phyloP scores from a whole-genome alignment of 2,329 filamentous ascomycete genomes.

The Phyllosticta ampelicida region DNA sequence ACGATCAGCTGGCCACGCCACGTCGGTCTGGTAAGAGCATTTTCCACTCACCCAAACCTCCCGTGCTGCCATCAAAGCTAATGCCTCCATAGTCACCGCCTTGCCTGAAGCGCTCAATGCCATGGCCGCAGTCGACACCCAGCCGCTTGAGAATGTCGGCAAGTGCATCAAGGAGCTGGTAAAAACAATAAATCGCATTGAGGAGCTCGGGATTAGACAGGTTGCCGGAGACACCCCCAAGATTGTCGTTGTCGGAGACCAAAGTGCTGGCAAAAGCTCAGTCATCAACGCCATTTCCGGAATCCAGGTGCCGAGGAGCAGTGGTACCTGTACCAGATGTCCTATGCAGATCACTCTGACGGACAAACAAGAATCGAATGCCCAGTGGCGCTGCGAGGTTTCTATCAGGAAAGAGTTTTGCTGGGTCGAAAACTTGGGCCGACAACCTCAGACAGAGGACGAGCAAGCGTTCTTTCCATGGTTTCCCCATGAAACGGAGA shows the following conservation, averaged over 20 bases:
- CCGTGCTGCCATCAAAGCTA: background rate
- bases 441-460: conserved; percentile 19
- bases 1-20: background rate
- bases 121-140: background rate
- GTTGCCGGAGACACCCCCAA: conserved; percentile 59
- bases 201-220: conserved; percentile 61
- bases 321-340: conserved; percentile 68
- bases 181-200: conserved; percentile 51
- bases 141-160: conserved; percentile 1
- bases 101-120: background rate
- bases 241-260: conserved; percentile 74
- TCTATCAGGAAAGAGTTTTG: conserved; percentile 55
- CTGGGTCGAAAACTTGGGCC: conserved; percentile 28
- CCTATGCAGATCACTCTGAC: conserved; percentile 69
- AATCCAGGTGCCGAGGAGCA: conserved; percentile 59
- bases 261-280: conserved; percentile 72
- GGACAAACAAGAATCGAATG: conserved; percentile 33
- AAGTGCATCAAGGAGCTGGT: conserved; percentile 48
- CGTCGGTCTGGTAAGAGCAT: background rate
- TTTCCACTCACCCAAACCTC: background rate
- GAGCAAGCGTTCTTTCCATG: conserved; percentile 50
- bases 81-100: background rate
- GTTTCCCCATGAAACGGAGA: conserved; percentile 37
- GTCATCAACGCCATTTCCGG: conserved; percentile 41
- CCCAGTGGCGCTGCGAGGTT: conserved; percentile 56